Evolutionary conservation across 208 protist species (phyloP).

Genomic region (Trypanosoma vivax): DNA sequence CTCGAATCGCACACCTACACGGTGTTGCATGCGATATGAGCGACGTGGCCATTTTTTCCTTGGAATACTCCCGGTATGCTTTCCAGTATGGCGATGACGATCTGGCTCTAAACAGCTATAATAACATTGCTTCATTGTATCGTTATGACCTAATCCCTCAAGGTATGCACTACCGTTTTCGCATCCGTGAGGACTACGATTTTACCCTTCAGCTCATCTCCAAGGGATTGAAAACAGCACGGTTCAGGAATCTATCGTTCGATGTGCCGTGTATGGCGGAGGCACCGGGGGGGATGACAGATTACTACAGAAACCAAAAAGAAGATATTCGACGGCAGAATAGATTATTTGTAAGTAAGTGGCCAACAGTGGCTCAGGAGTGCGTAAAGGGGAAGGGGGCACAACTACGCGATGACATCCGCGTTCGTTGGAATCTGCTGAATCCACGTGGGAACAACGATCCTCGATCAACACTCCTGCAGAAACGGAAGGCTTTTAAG

Average conservation of each 20-base stretch:
- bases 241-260: constrained; percentile 78
- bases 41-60: constrained; percentile 54
- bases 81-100: constrained; percentile 34
- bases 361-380: constrained; percentile 61
- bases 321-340: constrained; percentile 70
- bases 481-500: constrained; percentile 24
- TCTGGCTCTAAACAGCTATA: constrained; percentile 76
- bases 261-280: constrained; percentile 81
- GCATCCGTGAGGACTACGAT: constrained; percentile 87
- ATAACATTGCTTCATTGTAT: constrained; percentile 84
- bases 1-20: constrained; percentile 20
- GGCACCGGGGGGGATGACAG: constrained; percentile 74
- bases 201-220: constrained; percentile 83
- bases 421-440: constrained; percentile 67
- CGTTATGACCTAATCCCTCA: constrained; percentile 55
- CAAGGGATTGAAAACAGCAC: constrained; percentile 61
- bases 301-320: constrained; percentile 75
- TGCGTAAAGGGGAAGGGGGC: constrained; percentile 70
- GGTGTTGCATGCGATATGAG: constrained; percentile 11
- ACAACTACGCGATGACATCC: constrained; percentile 64
- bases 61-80: constrained; percentile 79
- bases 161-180: constrained; percentile 57
- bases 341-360: constrained; percentile 55
- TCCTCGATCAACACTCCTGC: constrained; percentile 49
- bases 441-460: constrained; percentile 40